A percentile compares a stretch with the other conserved stretches of the same genome.
These are phyloP conservation scores for Ustulina deusta DNA, from an alignment of 2,329 filamentous ascomycete species.

Conservation along the genomic window DNA sequence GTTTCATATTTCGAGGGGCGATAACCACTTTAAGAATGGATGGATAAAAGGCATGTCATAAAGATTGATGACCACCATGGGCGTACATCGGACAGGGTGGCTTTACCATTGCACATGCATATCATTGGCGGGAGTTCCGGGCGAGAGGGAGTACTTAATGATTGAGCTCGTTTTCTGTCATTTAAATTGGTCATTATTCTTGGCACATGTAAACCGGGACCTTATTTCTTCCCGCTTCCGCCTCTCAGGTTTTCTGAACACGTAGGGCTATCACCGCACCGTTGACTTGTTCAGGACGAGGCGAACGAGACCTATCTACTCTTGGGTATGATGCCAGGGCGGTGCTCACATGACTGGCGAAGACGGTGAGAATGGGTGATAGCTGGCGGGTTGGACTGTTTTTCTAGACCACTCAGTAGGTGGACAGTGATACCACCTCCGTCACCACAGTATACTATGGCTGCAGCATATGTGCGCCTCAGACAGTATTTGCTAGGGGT, in stretches of 20 bases:
- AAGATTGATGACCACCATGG: conserved; percentile 44
- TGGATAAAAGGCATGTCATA: conserved; percentile 45
- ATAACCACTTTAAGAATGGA: conserved; percentile 42
- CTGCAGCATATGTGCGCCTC: conserved; percentile 20
- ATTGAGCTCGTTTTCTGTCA: conserved; percentile 38
- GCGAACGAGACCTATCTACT: conserved; percentile 14
- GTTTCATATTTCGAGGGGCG: conserved; percentile 46
- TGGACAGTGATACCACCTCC: conserved; percentile 10
- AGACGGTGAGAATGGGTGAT: conserved; percentile 7
- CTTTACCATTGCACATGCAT: conserved; percentile 43
- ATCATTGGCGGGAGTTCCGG: conserved; percentile 49
- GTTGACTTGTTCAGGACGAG: conserved; percentile 7
- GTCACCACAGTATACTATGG: conserved; percentile 31
- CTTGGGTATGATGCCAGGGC: conserved; percentile 7
- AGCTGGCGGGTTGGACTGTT: conserved; percentile 28
- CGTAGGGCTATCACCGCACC: neutral
- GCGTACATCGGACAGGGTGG: conserved; percentile 46
- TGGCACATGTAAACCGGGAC: conserved; percentile 22
- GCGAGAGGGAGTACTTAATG: conserved; percentile 40
- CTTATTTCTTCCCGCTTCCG: conserved; percentile 3
- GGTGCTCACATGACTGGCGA: conserved; percentile 14
- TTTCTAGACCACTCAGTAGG: conserved; percentile 29
- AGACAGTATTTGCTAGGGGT: conserved; percentile 20
- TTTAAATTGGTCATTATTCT: conserved; percentile 38
- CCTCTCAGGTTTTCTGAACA: conserved; percentile 4